These are phyloP conservation scores for Wickerhamomyces chaumierensis DNA, from an alignment of 805 yeast species.

Conservation along the genomic window DNA sequence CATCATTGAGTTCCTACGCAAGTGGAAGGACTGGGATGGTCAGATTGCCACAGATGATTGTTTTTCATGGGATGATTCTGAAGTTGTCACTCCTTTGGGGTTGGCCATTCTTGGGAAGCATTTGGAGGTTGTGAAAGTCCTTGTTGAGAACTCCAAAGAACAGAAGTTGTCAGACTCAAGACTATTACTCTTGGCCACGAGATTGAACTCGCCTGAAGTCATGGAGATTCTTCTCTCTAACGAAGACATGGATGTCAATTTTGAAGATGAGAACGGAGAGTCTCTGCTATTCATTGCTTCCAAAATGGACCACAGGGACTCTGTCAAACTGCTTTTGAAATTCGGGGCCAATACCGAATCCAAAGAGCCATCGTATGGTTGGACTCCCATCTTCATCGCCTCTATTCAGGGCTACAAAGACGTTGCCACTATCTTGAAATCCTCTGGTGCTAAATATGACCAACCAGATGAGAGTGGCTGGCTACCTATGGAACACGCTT, in stretches of 20 bases:
- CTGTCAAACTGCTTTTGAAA: slow-evolving; percentile 44
- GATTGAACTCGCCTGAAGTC: slow-evolving; percentile 50
- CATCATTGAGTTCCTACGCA: slow-evolving; percentile 41
- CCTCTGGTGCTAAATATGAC: slow-evolving; percentile 40
- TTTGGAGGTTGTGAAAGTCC: slow-evolving; percentile 56
- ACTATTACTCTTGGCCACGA: slow-evolving; percentile 46
- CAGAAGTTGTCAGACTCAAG: slow-evolving; percentile 37
- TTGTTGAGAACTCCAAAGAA: slow-evolving; percentile 35
- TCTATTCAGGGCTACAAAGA: slow-evolving; percentile 71
- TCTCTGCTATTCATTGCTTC: slow-evolving; percentile 79
- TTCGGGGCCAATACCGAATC: slow-evolving; percentile 65
- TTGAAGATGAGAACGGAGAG: slow-evolving; percentile 54
- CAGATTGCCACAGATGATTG: slow-evolving; percentile 43
- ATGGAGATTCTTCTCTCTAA: slow-evolving; percentile 40
- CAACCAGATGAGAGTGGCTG: slow-evolving; percentile 78
- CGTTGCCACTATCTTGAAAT: slow-evolving; percentile 44
- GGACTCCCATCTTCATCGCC: slow-evolving; percentile 90
- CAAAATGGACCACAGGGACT: slow-evolving; percentile 41
- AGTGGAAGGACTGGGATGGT: slow-evolving; percentile 49
- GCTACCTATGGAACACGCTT: slow-evolving; percentile 97
- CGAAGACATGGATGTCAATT: slow-evolving; percentile 55
- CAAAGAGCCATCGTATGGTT: slow-evolving; percentile 70
- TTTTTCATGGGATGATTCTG: slow-evolving; percentile 57
- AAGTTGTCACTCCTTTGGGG: slow-evolving; percentile 71
- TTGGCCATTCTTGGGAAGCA: slow-evolving; percentile 76